Evolutionary conservation across 2,329 filamentous ascomycete genomes (phyloP), one percentile per base, ranked within the genome.

Genomic region (Aspergillus brasiliensis): DNA sequence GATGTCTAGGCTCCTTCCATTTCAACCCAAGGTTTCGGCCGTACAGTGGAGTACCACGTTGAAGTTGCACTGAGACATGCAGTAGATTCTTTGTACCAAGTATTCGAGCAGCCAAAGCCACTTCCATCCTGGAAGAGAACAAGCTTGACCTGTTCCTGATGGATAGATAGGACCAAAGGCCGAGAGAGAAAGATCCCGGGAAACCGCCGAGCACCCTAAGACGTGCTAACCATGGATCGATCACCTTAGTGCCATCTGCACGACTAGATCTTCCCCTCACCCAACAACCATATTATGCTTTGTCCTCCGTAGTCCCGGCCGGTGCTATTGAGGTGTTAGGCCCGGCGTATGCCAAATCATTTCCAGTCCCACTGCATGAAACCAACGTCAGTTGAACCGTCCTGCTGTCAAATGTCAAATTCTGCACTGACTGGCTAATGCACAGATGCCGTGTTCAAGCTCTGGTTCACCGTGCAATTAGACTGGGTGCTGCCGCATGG

Each of bases 191-290:
- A 19, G 46, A 28, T 25, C 25, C 46, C 28, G 44, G 44, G 44
- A 28, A 47, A 28, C 46, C 44, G 25, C 21, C 44, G 21, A 48
- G 21, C 21, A 8, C 13, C 46, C 46, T 44, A 44, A 49, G 19
- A 17, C n/a, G 2, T 8, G 13, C 46, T 17, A 49, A 34, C 19
- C 44, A 23, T 46, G 44, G 21, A 48, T 25, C 44, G 21, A 48
- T 25, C 44, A 25, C 3, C 11, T 31, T 28, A 49, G 46, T 27
- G 46, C 15, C 23, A 28, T 49, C 23, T 31, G 46, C 46, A 27
- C 19, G 46, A 49, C 46, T 23, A 27, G 46, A 49, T 49, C 46
- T 31, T 49, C 46, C 46, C 46, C 46, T 49, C 46, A 19, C 46
- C 25, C 15, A 49, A 28, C 8, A 23, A 44, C 40, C 6, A 19